Evolutionary conservation across 805 yeast species (phyloP).

Genomic region (Candida cerambycidarum): DNA sequence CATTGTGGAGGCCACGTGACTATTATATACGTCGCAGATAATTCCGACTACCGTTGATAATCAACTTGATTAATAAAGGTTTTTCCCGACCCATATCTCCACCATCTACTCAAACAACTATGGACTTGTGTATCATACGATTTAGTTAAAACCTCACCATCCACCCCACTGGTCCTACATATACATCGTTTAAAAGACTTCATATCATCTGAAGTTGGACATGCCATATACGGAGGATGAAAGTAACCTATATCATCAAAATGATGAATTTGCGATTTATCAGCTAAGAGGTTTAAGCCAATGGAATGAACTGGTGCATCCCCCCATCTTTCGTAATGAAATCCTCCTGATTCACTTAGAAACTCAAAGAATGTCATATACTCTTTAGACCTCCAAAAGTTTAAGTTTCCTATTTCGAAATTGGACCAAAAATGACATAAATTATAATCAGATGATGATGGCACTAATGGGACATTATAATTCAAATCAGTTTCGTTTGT

Average conservation of each 20-base stretch:
- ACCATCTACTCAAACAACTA: conserved; percentile 74
- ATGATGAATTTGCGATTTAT: conserved; percentile 39
- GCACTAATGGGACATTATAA: conserved; percentile 13
- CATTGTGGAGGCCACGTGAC: too few relatives aligned
- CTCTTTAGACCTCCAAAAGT: conserved; percentile 48
- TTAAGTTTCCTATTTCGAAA: conserved; percentile 55
- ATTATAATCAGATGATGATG: conserved; percentile 41
- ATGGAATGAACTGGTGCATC: conserved; percentile 51
- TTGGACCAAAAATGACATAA: conserved; percentile 68
- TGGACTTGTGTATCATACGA: conserved; percentile 47
- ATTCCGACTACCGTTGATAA: too few relatives aligned
- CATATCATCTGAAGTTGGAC: conserved; percentile 37
- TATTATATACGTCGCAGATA: too few relatives aligned
- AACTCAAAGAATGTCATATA: conserved; percentile 46
- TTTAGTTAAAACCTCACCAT: conserved; percentile 18
- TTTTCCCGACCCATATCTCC: conserved; percentile 69
- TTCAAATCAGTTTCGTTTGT: conserved; percentile 36
- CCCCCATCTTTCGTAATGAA: conserved; percentile 63
- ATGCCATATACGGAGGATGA: conserved; percentile 43
- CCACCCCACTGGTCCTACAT: conserved; percentile 24
- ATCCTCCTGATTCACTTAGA: conserved; percentile 51
- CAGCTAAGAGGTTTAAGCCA: conserved; percentile 34
- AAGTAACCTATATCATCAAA: conserved; percentile 47
- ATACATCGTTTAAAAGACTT: conserved; percentile 37
- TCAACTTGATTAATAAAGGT: conserved; percentile 48